phyloP scores from a whole-genome alignment of 306 rosid species.

The Rubus idaeus region DNA sequence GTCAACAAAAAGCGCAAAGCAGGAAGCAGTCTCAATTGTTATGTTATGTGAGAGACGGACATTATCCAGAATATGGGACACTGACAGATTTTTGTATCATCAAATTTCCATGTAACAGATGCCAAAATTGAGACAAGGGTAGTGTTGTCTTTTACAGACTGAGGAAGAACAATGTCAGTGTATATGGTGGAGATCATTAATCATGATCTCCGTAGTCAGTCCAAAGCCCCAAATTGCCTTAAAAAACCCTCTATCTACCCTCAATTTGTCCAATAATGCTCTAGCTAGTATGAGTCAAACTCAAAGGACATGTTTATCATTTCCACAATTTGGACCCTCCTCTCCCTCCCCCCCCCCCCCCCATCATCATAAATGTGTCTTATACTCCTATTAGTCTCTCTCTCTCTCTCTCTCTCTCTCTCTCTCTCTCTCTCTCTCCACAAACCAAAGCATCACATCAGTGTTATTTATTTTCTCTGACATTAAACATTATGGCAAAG shows the following conservation, averaged over 20 bases:
- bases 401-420: too few species aligned
- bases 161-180: conserved; percentile 5
- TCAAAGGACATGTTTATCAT: neutral
- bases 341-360: neutral
- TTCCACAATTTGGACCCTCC: conserved; percentile 12
- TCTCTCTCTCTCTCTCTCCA: neutral
- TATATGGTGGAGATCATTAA: conserved; percentile 23
- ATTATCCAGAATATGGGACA: neutral
- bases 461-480: neutral
- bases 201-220: conserved; percentile 30
- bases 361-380: conserved; percentile 12
- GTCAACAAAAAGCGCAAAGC: neutral
- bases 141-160: neutral
- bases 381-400: neutral
- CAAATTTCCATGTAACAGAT: neutral
- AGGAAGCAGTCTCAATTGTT: neutral
- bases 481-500: conserved; percentile 4
- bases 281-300: neutral
- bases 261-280: conserved; percentile 16
- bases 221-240: conserved; percentile 22
- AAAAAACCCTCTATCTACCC: conserved; percentile 26
- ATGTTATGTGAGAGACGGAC: neutral
- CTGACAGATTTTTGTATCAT: neutral
- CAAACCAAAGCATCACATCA: conserved; percentile 24
- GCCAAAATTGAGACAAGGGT: conserved; percentile 3